Evolutionary conservation across 1,284 basidiomycete genomes (phyloP), one percentile per base, ranked within the genome.

Genomic region (Grifola frondosa): DNA sequence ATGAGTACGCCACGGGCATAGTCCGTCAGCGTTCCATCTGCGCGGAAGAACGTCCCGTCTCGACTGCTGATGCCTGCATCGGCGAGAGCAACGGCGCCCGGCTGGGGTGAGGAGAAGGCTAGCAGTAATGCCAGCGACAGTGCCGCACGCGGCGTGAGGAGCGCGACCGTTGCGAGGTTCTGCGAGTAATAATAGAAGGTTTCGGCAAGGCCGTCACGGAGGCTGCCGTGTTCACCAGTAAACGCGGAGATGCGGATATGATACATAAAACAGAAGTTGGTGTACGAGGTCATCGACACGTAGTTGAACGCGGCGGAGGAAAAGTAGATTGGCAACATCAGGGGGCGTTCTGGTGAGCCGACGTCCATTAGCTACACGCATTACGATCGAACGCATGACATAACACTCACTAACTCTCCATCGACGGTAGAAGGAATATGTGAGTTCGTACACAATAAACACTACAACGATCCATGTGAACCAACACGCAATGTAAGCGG

Each of bases 361-460:
- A 24, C 40, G 42, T 40, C 19, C 23, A 30, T 30, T 26, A 42
- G 37, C 42, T 13, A 20, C 49, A 31, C 32, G 44, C 26, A 28
- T 20, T 20, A 31, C 26, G 29, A 36, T n/a, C 25, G 16, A 36
- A 37, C 25, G 31, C 33, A 35, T 40, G 42, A 42, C 24, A 29
- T 25, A 33, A 20, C n/a, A 88, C 89, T 75, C 61, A 90, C 88
- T 86, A 55, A 84, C 73, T 52, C 89, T 77, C 91, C 91, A 93
- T 46, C 87, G 70, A 44, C 90, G 72, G 53, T 76, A 75, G 62
- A 90, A 92, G 33, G 83, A 88, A 62, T 84, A 93, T 25, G 88
- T 68, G 33, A 90, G 62, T 53, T 92, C 89, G 66, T 91, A 92
- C 20, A 88, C 63, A 49, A 92, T 59, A 60, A 85, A 80, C n/a